Evolutionary conservation across 176 grass and related monocot genomes (phyloP).

Genomic region (Secale cereale): DNA sequence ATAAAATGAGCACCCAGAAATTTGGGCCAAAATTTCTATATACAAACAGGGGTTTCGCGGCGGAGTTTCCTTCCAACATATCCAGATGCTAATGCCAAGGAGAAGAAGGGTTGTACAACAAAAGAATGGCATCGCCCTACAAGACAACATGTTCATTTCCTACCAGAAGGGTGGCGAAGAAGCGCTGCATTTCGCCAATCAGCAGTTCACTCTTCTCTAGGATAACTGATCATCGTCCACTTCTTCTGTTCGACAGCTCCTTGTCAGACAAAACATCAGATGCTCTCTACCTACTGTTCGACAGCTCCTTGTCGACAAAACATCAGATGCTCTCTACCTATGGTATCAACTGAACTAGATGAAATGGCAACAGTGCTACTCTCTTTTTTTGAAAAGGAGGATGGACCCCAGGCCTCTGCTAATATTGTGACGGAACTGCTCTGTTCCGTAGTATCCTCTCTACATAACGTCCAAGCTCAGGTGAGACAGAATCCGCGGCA

Average conservation of each 20-base stretch:
- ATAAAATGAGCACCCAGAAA: not conserved
- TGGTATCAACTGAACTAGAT: not conserved
- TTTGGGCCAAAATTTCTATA: not conserved
- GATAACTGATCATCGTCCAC: not conserved
- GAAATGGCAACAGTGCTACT: not conserved
- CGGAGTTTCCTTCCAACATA: not conserved
- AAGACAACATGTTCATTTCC: not conserved
- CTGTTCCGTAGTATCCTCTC: slow-evolving; percentile 27
- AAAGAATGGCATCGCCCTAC: not conserved
- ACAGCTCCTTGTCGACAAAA: not conserved
- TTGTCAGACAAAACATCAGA: not conserved
- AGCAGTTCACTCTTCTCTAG: not conserved
- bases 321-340: slow-evolving; percentile 11
- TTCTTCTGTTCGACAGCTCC: not conserved
- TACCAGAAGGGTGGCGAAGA: not conserved
- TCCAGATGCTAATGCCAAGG: slow-evolving; percentile 1
- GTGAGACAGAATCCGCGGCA: slow-evolving; percentile 38
- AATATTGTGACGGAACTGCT: slow-evolving; percentile 3
- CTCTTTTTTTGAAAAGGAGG: too few species aligned
- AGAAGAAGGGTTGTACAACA: not conserved
- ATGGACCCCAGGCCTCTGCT: not conserved
- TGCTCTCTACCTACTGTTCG: not conserved
- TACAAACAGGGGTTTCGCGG: not conserved
- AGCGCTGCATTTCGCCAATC: not conserved
- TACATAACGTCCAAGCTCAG: slow-evolving; percentile 24